These are phyloP conservation scores for Fagopyrum esculentum DNA, from an alignment of 148 eudicot species.

Conservation along the genomic window DNA sequence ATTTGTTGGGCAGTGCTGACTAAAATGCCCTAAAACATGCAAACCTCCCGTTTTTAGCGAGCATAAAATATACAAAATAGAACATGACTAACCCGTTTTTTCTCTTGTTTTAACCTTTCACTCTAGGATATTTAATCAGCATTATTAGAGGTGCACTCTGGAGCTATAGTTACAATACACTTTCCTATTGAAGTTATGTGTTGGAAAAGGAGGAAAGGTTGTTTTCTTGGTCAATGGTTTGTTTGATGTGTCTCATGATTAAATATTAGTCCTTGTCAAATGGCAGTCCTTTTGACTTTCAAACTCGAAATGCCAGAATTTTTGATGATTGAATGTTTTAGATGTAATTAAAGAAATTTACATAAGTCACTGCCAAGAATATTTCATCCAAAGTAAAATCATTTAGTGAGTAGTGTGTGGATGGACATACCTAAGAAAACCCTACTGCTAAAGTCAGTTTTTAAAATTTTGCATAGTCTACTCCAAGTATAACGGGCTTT, in stretches of 20 bases:
- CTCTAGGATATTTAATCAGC: not conserved
- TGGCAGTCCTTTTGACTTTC: not conserved
- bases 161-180: not conserved
- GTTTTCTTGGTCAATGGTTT: not conserved
- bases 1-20: too few relatives aligned
- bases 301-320: not conserved
- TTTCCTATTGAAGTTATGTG: not conserved
- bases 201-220: not conserved
- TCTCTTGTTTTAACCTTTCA: not conserved
- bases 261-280: not conserved
- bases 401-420: not conserved
- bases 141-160: not conserved
- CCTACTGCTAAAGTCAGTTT: not conserved
- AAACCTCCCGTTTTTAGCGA: too few relatives aligned
- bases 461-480: too few relatives aligned
- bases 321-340: not conserved
- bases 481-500: too few relatives aligned
- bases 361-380: not conserved
- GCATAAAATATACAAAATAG: too few relatives aligned
- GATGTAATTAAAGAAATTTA: not conserved
- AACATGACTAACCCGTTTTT: not conserved
- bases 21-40: too few relatives aligned
- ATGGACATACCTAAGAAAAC: not conserved
- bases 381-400: not conserved
- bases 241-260: not conserved